Base-by-base conservation (phyloP, 176 grass and related monocot species). In the Panicum miliaceum region DNA sequence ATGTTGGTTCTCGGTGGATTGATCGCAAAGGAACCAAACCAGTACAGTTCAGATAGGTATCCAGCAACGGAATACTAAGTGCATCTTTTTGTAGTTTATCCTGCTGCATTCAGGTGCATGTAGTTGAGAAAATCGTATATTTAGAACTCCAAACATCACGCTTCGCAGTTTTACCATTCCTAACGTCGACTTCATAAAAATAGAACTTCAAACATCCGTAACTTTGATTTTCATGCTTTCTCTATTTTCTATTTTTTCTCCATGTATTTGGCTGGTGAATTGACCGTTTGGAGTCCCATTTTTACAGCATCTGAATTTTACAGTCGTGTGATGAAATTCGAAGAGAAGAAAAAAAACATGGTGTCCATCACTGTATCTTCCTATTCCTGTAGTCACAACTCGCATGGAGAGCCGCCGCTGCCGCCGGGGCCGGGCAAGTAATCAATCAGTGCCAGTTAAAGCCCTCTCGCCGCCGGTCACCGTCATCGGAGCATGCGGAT, bases 401-500 rank as follows among this genome's bases (percentile, higher is more conserved):
- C 16, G 15, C 35, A 67, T 9, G 18, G 7, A 19, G 0, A 3
- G 4, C 6, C 16, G 10, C 68, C n/a, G n/a, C n/a, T n/a, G n/a
- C n/a, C n/a, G n/a, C n/a, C n/a, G n/a, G n/a, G n/a, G n/a, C n/a
- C n/a, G n/a, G 40, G 63, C 63, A 65, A 69, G n/a, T 25, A 54
- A 25, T 37, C 13, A 35, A 46, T 38, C 2, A 41, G 12, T 74
- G 71, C 37, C 72, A 54, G 72, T 75, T 48, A 60, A 26, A 4
- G 47, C 13, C 47, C 12, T 11, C 12, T 47, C 46, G 46, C 46
- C 46, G 42, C 42, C 8, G 54, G 65, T 11, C 26, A 19, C 3
- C 10, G 84, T 92, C 81, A 97, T n/a, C 86, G 80, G 86, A 94
- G 95, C 73, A 97, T 89, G 19, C 77, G 34, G 18, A 94, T 64